phyloP scores from a whole-genome alignment of 2,329 filamentous ascomycete genomes.

The Exophiala dermatitidis region DNA sequence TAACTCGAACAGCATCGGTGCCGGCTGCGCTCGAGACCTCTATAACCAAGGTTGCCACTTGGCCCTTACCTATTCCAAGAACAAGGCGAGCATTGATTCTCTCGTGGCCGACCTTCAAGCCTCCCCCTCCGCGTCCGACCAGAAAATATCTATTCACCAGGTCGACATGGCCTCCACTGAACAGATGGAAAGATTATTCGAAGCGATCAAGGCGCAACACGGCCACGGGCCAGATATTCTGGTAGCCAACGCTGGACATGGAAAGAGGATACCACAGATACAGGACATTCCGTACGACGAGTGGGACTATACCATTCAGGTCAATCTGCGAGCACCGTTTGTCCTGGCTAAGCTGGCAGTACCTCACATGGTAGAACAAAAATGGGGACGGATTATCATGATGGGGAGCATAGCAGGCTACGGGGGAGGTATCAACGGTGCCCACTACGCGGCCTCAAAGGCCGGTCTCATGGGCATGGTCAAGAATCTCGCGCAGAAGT shows the following conservation, averaged over 20 bases:
- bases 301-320: constrained; percentile 55
- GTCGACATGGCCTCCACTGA: constrained; percentile 51
- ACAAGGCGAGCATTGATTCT: constrained; percentile 40
- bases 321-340: constrained; percentile 58
- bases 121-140: constrained; percentile 9
- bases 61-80: constrained; percentile 54
- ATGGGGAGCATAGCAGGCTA: constrained; percentile 57
- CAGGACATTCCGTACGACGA: constrained; percentile 57
- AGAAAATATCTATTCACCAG: constrained; percentile 48
- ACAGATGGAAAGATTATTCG: constrained; percentile 49
- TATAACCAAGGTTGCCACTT: constrained; percentile 47
- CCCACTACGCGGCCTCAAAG: constrained; percentile 49
- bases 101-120: constrained; percentile 39
- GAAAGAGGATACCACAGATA: constrained; percentile 51
- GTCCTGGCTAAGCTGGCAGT: constrained; percentile 55
- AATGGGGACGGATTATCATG: constrained; percentile 59
- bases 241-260: constrained; percentile 60
- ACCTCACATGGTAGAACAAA: constrained; percentile 52
- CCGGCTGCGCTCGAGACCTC: constrained; percentile 52
- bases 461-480: constrained; percentile 58
- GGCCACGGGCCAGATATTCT: constrained; percentile 55
- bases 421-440: constrained; percentile 59
- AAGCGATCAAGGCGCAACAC: constrained; percentile 49
- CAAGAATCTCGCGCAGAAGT: constrained; percentile 54
- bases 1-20: constrained; percentile 48